Evolutionary conservation across 1,284 basidiomycete genomes (phyloP), one percentile per base, ranked within the genome.

Genomic region (Trametes hirsuta): DNA sequence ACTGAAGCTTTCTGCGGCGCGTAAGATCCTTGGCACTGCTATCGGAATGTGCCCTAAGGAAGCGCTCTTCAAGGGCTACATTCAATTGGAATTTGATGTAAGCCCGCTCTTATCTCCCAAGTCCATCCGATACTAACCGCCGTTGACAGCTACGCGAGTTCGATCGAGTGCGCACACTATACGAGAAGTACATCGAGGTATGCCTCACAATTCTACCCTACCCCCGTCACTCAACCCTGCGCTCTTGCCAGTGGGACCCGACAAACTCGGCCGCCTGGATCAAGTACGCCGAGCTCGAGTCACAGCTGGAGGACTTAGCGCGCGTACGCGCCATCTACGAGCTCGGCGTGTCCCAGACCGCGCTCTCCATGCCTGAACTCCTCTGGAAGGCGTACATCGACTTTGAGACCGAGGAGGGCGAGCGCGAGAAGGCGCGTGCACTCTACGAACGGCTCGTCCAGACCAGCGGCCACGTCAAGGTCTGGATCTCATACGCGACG

Each of bases 331-430:
- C 89, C 3, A 95, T 99, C 71, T 99, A 95, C 75, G 96, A 99
- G 75, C 87, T 99, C 40, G 97, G 94, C 3, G 86, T 97, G n/a
- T 81, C 90, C 3, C 97, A 99, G 71, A 76, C 84, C 0, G 87
- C 89, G n/a, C 81, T 99, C 42, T 95, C 97, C 58, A 98, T 98
- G 95, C 97, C 97, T 2, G 97, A 99, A 75, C 82, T 98, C 11
- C 83, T 98, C n/a, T 97, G 95, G 95, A 96, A 95, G 73, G 93
- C 94, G 4, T 99, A 95, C 76, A 95, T 99, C 77, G 97, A 99
- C 77, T 95, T 95, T 68, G 95, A 97, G 75, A 91, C 94, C 66
- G 94, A 96, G 65, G 95, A 97, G 74, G 92, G 95, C 65, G 95
- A 98, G 70, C 87, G 95, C 58, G 93, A 93, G 64, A 84, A 86